phyloP scores from a whole-genome alignment of 352 stramenopile genomes.

The Globisporangium canariense region DNA sequence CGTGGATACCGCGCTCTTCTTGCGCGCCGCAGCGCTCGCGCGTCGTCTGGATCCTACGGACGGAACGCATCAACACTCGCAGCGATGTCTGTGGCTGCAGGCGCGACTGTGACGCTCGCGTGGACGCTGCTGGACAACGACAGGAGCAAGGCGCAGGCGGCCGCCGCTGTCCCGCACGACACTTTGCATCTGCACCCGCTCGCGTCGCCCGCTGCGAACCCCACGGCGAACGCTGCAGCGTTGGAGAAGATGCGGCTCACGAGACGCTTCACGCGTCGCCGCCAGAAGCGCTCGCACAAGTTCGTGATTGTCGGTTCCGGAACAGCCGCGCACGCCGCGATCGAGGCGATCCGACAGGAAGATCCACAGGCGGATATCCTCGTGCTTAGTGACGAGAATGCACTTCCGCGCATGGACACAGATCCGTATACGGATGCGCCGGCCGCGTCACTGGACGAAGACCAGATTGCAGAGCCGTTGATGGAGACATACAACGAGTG shows the following conservation, averaged over 20 bases:
- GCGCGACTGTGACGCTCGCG: constrained; percentile 1
- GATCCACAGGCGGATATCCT: constrained; percentile 79
- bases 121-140: constrained; percentile 7
- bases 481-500: constrained; percentile 90
- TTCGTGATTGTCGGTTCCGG: constrained; percentile 90
- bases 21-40: not conserved
- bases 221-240: not conserved
- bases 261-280: constrained; percentile 60
- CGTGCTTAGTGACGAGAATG: constrained; percentile 82
- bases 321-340: constrained; percentile 86
- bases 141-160: not conserved
- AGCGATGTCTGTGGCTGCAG: not conserved
- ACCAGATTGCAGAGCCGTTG: constrained; percentile 50
- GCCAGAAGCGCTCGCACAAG: constrained; percentile 74
- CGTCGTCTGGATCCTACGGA: not conserved
- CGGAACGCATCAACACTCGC: not conserved
- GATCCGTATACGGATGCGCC: constrained; percentile 19
- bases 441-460: constrained; percentile 17
- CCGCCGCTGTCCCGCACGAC: not conserved
- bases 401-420: constrained; percentile 59
- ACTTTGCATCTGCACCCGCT: constrained; percentile 13
- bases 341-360: constrained; percentile 88
- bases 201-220: not conserved
- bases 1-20: constrained; percentile 9
- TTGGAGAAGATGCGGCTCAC: constrained; percentile 42